Percentiles rank a stretch among this genome's conserved stretches.
Conservation (phyloP, 257 asterid species). For the Salvia rosmarinus region DNA sequence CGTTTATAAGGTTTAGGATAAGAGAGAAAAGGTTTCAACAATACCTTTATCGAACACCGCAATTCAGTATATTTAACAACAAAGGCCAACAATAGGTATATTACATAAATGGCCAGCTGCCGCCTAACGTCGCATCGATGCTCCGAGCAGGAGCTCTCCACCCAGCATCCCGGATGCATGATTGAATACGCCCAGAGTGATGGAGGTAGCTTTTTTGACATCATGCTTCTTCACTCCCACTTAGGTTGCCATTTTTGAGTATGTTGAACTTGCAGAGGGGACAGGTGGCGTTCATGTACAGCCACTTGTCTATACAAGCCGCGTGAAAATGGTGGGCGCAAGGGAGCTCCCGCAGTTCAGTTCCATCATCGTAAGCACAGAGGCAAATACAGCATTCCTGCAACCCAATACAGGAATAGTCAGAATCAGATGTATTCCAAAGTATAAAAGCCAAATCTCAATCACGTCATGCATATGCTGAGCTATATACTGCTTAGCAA, state of each 20-base stretch:
- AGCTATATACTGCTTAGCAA: background rate
- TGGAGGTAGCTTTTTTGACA: background rate
- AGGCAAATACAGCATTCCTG: constrained; percentile 98
- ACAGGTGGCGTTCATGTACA: constrained; percentile 77
- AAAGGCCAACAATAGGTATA: constrained; percentile 20
- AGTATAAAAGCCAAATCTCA: background rate
- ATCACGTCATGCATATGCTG: background rate
- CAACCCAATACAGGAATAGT: constrained; percentile 25
- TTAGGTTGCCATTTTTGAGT: constrained; percentile 66
- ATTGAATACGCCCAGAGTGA: background rate
- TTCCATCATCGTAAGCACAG: constrained; percentile 77
- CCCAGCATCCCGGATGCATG: background rate
- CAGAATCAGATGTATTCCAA: background rate
- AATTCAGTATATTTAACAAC: constrained; percentile 9
- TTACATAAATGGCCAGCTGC: constrained; percentile 18
- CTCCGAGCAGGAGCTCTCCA: constrained; percentile 21
- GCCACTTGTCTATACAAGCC: constrained; percentile 87
- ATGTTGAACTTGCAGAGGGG: constrained; percentile 89
- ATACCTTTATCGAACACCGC: background rate
- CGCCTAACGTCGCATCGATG: background rate
- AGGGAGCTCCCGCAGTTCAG: constrained; percentile 87
- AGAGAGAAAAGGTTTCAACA: constrained; percentile 31
- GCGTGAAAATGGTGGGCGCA: constrained; percentile 87
- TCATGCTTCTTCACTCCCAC: constrained; percentile 73
- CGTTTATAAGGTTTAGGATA: background rate